Conservation (phyloP, 179 eudicot genomes). For the Camellia oleifera region DNA sequence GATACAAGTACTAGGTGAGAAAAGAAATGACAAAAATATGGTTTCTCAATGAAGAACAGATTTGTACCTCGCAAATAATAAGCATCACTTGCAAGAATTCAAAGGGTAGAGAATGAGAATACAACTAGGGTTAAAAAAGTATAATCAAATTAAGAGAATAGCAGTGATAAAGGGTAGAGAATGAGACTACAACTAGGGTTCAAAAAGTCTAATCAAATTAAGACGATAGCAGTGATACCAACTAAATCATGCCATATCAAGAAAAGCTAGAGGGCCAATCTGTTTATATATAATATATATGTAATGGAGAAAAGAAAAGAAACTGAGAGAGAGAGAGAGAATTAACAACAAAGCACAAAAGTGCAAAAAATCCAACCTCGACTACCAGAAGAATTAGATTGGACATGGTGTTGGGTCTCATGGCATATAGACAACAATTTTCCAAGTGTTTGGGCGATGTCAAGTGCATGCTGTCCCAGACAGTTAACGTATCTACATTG, state of each 20-base stretch:
- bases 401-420: neutral
- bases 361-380: slow-evolving; percentile 4
- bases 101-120: neutral
- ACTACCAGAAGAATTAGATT: neutral
- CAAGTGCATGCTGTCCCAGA: neutral
- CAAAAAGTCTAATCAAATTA: neutral
- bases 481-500: neutral
- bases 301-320: neutral
- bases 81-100: too few species aligned
- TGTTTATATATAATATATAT: slow-evolving; percentile 1
- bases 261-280: neutral
- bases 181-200: neutral
- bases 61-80: too few species aligned
- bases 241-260: neutral
- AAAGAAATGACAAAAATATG: too few species aligned
- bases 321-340: neutral
- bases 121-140: neutral
- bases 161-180: too few species aligned
- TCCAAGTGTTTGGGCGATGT: neutral
- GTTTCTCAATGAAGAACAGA: too few species aligned
- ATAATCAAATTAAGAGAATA: neutral
- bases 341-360: neutral
- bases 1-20: too few species aligned
- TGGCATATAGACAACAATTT: neutral
- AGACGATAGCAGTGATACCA: too few species aligned